Conservation (phyloP, 805 yeast species). For the Saturnispora sekii region DNA sequence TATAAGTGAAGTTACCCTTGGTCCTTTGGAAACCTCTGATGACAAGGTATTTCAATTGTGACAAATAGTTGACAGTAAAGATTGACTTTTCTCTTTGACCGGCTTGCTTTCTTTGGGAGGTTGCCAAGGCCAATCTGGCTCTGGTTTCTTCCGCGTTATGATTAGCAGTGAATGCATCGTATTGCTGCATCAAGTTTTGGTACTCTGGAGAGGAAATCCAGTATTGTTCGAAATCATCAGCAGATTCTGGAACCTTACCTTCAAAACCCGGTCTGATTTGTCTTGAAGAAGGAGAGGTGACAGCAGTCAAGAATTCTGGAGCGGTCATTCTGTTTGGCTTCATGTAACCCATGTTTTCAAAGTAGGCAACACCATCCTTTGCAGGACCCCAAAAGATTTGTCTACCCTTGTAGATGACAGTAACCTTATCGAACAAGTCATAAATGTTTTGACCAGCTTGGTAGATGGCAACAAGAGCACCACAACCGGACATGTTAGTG, state of each 20-base stretch:
- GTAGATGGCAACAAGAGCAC: conserved; percentile 56
- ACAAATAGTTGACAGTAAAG: conserved; percentile 32
- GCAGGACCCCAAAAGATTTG: conserved; percentile 55
- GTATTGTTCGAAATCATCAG: conserved; percentile 47
- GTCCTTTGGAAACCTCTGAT: conserved; percentile 50
- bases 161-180: conserved; percentile 31
- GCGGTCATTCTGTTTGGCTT: conserved; percentile 62
- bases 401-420: conserved; percentile 50
- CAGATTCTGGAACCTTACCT: conserved; percentile 43
- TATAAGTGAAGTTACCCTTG: conserved; percentile 50
- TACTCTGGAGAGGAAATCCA: conserved; percentile 53
- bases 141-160: conserved; percentile 32
- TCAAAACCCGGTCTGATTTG: conserved; percentile 41
- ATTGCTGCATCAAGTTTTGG: conserved; percentile 28
- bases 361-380: conserved; percentile 42
- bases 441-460: conserved; percentile 62
- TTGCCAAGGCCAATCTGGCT: conserved; percentile 34
- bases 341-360: conserved; percentile 53
- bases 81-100: conserved; percentile 29
- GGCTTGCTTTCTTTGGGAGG: conserved; percentile 29
- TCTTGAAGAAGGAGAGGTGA: conserved; percentile 58
- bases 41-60: conserved; percentile 43
- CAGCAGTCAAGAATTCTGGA: conserved; percentile 58
- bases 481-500: conserved; percentile 45
- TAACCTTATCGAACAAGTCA: conserved; percentile 50